phyloP scores from a whole-genome alignment of 257 asterid genomes.

The Solanum microdontum region DNA sequence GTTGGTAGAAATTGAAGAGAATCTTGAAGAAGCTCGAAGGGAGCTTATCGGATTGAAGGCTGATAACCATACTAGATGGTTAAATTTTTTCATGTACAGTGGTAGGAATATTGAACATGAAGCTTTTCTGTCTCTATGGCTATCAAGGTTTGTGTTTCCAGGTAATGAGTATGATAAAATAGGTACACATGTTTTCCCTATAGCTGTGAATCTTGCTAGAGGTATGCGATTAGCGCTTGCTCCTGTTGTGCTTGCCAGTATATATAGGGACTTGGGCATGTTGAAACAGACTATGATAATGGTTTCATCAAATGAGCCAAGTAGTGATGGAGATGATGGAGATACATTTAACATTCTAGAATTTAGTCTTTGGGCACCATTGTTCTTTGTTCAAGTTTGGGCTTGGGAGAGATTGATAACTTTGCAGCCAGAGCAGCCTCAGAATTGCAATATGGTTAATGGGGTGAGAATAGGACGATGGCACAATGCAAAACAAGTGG shows the following conservation, averaged over 20 bases:
- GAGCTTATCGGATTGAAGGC: neutral
- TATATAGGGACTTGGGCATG: constrained; percentile 27
- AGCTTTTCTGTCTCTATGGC: constrained; percentile 33
- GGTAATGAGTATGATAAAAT: constrained; percentile 7
- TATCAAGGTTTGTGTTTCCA: constrained; percentile 29
- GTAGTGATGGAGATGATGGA: neutral
- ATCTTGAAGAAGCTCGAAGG: neutral
- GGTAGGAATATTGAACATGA: constrained; percentile 17
- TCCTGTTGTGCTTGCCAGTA: constrained; percentile 24
- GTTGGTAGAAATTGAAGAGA: neutral
- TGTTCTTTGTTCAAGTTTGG: constrained; percentile 33
- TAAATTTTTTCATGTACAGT: constrained; percentile 11
- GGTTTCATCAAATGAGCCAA: neutral
- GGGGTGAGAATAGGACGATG: constrained; percentile 20
- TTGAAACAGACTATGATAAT: constrained; percentile 16
- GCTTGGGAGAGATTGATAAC: constrained; percentile 32
- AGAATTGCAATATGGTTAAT: constrained; percentile 4
- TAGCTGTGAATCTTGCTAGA: constrained; percentile 22
- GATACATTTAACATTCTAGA: neutral
- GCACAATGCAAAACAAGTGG: constrained; percentile 2
- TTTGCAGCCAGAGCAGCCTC: constrained; percentile 8
- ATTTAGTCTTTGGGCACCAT: constrained; percentile 16
- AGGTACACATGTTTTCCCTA: constrained; percentile 5
- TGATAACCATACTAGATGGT: constrained; percentile 10
- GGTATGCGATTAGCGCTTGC: constrained; percentile 31